Conservation (phyloP, 495 filamentous ascomycete species). For the Chaetomidium leptoderma region DNA sequence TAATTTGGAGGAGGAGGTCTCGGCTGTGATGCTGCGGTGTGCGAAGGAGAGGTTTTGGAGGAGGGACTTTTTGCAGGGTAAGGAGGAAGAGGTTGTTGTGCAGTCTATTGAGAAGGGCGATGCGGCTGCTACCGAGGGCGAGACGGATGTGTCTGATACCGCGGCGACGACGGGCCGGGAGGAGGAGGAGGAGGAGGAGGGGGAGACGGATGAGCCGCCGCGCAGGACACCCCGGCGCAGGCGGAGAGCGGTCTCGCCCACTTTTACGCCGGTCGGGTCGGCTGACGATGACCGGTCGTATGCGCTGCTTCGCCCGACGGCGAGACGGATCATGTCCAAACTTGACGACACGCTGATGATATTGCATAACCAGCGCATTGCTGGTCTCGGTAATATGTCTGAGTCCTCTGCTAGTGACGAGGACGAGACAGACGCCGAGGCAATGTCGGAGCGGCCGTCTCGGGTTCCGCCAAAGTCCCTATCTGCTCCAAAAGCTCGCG, state of each 20-base stretch:
- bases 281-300: constrained; percentile 57
- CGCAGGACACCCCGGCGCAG: constrained; percentile 4
- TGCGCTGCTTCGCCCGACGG: constrained; percentile 56
- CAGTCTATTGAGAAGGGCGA: constrained; percentile 15
- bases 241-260: constrained; percentile 13
- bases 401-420: constrained; percentile 35
- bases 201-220: background rate
- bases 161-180: background rate
- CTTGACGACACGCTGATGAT: constrained; percentile 63
- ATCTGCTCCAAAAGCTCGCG: background rate
- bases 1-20: constrained; percentile 62
- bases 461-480: background rate
- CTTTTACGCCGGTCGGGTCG: constrained; percentile 28
- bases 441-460: background rate
- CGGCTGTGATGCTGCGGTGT: constrained; percentile 55
- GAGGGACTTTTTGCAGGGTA: constrained; percentile 10
- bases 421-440: constrained; percentile 30
- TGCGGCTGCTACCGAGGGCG: background rate
- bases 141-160: background rate
- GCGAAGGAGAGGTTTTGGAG: constrained; percentile 58
- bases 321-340: constrained; percentile 59
- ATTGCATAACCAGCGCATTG: constrained; percentile 59
- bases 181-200: constrained; percentile 5
- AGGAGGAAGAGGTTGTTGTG: background rate
- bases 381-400: constrained; percentile 34